Conservation (phyloP, 2,329 filamentous ascomycete species). For the Acephala macrosclerotiorum region DNA sequence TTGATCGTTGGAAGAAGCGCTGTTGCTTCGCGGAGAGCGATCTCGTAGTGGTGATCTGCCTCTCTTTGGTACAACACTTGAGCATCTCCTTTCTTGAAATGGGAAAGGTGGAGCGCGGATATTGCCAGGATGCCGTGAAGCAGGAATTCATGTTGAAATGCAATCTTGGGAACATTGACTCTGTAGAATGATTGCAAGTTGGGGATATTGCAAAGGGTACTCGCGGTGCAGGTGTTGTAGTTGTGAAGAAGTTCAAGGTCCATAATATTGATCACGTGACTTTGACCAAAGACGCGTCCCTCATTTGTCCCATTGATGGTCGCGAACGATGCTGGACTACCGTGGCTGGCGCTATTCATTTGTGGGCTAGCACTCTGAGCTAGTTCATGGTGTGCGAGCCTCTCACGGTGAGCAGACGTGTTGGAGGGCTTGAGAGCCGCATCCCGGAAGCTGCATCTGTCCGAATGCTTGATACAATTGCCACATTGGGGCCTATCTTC, state of each 20-base stretch:
- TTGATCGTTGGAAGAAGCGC: slow-evolving; percentile 44
- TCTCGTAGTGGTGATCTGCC: slow-evolving; percentile 12
- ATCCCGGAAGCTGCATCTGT: slow-evolving; percentile 21
- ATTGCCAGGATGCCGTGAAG: slow-evolving; percentile 32
- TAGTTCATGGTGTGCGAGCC: not conserved
- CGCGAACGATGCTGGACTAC: not conserved
- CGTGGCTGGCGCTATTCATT: not conserved
- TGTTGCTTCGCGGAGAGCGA: slow-evolving; percentile 36
- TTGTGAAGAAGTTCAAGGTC: slow-evolving; percentile 35
- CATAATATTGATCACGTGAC: slow-evolving; percentile 9
- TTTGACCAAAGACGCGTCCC: not conserved
- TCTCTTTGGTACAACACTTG: not conserved
- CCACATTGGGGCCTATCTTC: slow-evolving; percentile 33
- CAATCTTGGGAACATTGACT: slow-evolving; percentile 27
- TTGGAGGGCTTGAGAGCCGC: not conserved
- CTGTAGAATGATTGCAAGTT: slow-evolving; percentile 26
- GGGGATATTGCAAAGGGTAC: slow-evolving; percentile 22
- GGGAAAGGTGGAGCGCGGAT: slow-evolving; percentile 31
- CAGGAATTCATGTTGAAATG: slow-evolving; percentile 30
- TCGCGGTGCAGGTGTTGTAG: slow-evolving; percentile 29
- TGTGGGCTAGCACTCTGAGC: not conserved
- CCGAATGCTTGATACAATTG: slow-evolving; percentile 30
- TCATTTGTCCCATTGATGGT: not conserved
- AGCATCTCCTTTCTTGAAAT: slow-evolving; percentile 15
- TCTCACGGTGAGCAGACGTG: not conserved